phyloP scores from a whole-genome alignment of 106 monocot genomes.

The Agapanthus africanus region DNA sequence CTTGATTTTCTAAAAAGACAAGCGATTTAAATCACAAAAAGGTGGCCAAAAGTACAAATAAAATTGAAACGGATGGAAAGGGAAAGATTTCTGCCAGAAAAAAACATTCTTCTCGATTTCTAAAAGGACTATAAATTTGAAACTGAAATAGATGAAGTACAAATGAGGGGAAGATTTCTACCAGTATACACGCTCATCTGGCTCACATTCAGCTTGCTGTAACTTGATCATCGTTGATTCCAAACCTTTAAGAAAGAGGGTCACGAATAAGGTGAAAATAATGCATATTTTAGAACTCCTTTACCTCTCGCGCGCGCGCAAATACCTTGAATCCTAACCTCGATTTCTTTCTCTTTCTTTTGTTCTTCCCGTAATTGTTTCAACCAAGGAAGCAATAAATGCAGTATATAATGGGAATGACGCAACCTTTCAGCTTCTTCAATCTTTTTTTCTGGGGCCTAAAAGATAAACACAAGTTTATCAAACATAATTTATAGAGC shows the following conservation, averaged over 20 bases:
- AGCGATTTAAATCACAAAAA: no score
- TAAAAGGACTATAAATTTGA: no score
- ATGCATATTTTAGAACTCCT: neutral
- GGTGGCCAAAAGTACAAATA: no score
- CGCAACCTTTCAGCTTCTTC: slow-evolving; percentile 16
- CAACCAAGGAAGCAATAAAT: slow-evolving; percentile 49
- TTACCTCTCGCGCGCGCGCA: neutral
- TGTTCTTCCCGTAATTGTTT: slow-evolving; percentile 49
- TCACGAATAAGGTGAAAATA: neutral
- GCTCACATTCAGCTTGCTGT: slow-evolving; percentile 29
- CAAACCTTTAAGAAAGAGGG: slow-evolving; percentile 25
- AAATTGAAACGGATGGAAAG: no score
- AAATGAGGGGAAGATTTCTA: slow-evolving; percentile 7
- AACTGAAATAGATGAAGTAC: no score
- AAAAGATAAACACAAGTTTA: neutral
- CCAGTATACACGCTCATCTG: slow-evolving; percentile 62
- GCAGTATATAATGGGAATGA: slow-evolving; percentile 28
- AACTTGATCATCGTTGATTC: slow-evolving; percentile 25
- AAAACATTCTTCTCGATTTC: no score
- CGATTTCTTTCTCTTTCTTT: slow-evolving; percentile 50
- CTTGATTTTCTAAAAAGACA: no score
- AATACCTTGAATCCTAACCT: slow-evolving; percentile 55
- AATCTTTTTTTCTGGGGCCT: slow-evolving; percentile 34
- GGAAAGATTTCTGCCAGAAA: no score
- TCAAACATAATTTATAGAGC: neutral